Evolutionary conservation across 2,329 filamentous ascomycete species (phyloP), one percentile per base, ranked within the genome.

Genomic region (Fusarium incarnatum): DNA sequence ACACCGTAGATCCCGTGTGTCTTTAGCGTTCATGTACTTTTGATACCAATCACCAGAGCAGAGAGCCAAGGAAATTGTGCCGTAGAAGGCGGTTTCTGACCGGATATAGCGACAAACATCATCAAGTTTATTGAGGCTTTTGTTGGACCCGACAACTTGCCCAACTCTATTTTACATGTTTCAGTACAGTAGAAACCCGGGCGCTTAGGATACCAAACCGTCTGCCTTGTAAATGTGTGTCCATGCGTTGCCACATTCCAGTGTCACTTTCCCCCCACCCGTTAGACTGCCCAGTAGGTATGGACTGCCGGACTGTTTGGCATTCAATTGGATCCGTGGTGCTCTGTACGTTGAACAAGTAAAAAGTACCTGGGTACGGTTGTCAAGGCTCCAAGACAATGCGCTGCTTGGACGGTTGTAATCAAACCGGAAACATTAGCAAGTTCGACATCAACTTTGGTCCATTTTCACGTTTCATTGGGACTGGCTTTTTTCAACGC

Each of bases 1-100:
- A 37, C 69, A 67, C 56, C 69, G 69, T 70, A 71, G 73, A 75
- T 75, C 73, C 61, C 57, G 48, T 60, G 50, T 61, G 32, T 46
- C 18, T n/a, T 40, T 20, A 15, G 30, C 16, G 16, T 23, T 9
- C 22, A 23, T 47, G 18, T 47, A 47, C 44, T 46, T n/a, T 22
- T 30, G 32, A n/a, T 49, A 22, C 20, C 30, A 23, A 30, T 18
- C 15, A 50, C 11, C 48, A 52, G 13, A 37, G 23, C n/a, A 37
- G 22, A 50, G 30, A 37, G 18, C 34, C 18, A 37, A 12, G n/a
- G 13, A 11, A 30, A 13, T 20, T 23, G 27, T 20, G 25, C 18
- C 11, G 18, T 25, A 25, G 15, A 13, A 52, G 34, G n/a, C 23
- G 13, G 32, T 40, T 27, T 40, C 32, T 27, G 32, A 15, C 13